These are phyloP conservation scores for Collybiopsis luxurians DNA, from an alignment of 768 basidiomycete genomes.

Conservation along the genomic window DNA sequence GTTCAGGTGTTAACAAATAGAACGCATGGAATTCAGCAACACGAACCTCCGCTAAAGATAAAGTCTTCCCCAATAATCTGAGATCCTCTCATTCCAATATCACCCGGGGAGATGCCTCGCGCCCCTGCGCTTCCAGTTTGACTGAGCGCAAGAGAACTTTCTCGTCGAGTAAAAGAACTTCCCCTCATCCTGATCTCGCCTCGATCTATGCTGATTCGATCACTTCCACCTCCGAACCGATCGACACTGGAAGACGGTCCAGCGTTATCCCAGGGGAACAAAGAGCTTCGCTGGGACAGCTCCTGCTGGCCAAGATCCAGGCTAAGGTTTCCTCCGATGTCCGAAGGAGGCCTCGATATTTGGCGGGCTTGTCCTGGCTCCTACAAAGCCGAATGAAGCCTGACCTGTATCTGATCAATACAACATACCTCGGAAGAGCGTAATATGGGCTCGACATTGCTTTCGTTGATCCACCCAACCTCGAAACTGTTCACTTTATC, in stretches of 20 bases:
- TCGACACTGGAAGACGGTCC: slow-evolving; percentile 57
- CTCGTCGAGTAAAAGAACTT: slow-evolving; percentile 52
- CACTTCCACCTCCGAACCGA: slow-evolving; percentile 38
- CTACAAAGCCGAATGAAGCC: slow-evolving; percentile 31
- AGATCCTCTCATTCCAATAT: slow-evolving; percentile 35
- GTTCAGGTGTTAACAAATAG: not conserved
- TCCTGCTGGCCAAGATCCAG: slow-evolving; percentile 37
- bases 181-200: slow-evolving; percentile 54
- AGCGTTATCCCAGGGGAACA: slow-evolving; percentile 87
- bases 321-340: slow-evolving; percentile 47
- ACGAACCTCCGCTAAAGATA: slow-evolving; percentile 54
- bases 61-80: slow-evolving; percentile 59
- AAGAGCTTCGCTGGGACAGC: slow-evolving; percentile 63
- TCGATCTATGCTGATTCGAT: slow-evolving; percentile 46
- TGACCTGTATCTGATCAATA: not conserved
- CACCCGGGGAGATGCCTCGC: slow-evolving; percentile 49
- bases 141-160: slow-evolving; percentile 54
- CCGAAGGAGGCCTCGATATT: slow-evolving; percentile 55
- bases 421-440: slow-evolving; percentile 55
- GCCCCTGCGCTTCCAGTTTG: slow-evolving; percentile 41
- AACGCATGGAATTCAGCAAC: not conserved
- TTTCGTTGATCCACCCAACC: slow-evolving; percentile 2
- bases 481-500: slow-evolving; percentile 1
- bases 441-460: not conserved
- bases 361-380: slow-evolving; percentile 85